Evolutionary conservation across 2,329 filamentous ascomycete genomes (phyloP).

Genomic region (Colletotrichum lupini): DNA sequence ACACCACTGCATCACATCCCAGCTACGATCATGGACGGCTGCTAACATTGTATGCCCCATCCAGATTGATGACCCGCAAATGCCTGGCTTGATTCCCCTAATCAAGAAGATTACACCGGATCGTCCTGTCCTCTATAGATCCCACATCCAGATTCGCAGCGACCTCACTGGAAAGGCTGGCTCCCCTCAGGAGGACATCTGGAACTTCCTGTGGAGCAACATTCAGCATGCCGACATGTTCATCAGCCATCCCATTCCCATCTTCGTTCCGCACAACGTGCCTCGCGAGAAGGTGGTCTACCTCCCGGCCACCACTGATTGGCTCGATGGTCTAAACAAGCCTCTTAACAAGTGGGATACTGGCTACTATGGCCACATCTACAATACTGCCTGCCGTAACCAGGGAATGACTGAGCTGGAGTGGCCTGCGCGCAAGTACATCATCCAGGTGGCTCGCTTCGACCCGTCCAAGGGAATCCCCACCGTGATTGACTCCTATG

Average conservation of each 20-base stretch:
- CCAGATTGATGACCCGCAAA: slow-evolving; percentile 84
- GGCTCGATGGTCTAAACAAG: slow-evolving; percentile 87
- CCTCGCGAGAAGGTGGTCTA: slow-evolving; percentile 76
- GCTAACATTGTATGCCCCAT: slow-evolving; percentile 13
- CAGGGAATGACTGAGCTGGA: slow-evolving; percentile 70
- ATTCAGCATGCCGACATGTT: slow-evolving; percentile 81
- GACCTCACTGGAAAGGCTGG: slow-evolving; percentile 74
- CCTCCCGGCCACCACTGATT: slow-evolving; percentile 84
- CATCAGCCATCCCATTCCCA: slow-evolving; percentile 82
- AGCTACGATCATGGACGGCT: not conserved
- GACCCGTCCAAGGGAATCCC: slow-evolving; percentile 87
- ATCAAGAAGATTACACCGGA: slow-evolving; percentile 77
- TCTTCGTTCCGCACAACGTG: slow-evolving; percentile 79
- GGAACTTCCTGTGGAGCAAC: slow-evolving; percentile 79
- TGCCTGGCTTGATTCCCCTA: slow-evolving; percentile 81
- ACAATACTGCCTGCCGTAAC: slow-evolving; percentile 70
- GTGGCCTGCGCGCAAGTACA: slow-evolving; percentile 74
- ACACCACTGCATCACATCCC: not conserved
- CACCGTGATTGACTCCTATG: slow-evolving; percentile 80
- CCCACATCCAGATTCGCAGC: slow-evolving; percentile 84
- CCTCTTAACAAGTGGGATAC: slow-evolving; percentile 75
- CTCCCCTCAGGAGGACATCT: slow-evolving; percentile 78
- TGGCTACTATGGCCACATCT: slow-evolving; percentile 80
- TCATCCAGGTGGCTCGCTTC: slow-evolving; percentile 84
- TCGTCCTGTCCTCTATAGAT: slow-evolving; percentile 83